Conservation (phyloP, 768 basidiomycete genomes). For the Crucibulum laeve region DNA sequence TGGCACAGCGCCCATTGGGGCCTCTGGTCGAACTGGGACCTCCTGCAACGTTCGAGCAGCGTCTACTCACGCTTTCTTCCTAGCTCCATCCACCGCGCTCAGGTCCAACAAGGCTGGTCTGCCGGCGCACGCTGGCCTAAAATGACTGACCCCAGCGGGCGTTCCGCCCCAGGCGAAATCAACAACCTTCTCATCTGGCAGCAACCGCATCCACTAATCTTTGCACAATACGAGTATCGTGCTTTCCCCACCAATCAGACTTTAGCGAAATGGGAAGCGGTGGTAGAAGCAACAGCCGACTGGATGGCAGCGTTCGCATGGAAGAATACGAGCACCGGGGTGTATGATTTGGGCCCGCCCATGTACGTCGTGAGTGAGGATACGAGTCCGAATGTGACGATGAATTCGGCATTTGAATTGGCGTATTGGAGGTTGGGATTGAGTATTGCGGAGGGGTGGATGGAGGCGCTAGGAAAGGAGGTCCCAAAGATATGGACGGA, state of each 20-base stretch:
- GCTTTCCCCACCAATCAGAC: slow-evolving; percentile 32
- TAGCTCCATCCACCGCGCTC: slow-evolving; percentile 41
- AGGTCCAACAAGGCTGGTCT: slow-evolving; percentile 47
- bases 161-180: slow-evolving; percentile 55
- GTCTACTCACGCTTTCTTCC: slow-evolving; percentile 46
- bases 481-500: slow-evolving; percentile 37
- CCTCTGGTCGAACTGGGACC: slow-evolving; percentile 56
- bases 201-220: slow-evolving; percentile 55
- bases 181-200: slow-evolving; percentile 64
- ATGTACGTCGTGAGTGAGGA: slow-evolving; percentile 56
- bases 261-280: slow-evolving; percentile 44
- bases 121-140: slow-evolving; percentile 61
- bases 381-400: slow-evolving; percentile 48
- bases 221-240: slow-evolving; percentile 55
- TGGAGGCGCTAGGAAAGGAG: slow-evolving; percentile 34
- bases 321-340: slow-evolving; percentile 39
- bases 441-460: slow-evolving; percentile 43
- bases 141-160: slow-evolving; percentile 58
- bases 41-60: slow-evolving; percentile 38
- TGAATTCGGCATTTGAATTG: slow-evolving; percentile 55
- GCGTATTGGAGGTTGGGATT: slow-evolving; percentile 55
- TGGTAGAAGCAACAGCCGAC: slow-evolving; percentile 51
- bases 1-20: slow-evolving; percentile 61
- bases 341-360: slow-evolving; percentile 57
- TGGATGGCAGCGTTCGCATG: slow-evolving; percentile 59